Percentiles rank a stretch among this genome's conserved stretches.
These are phyloP conservation scores for Triticum aestivum DNA, from an alignment of 176 grass and related monocot genomes.

Conservation along the genomic window IWGSC_CS_RefSeq_v2.1 NC_057794.1:419847145-419847644, in stretches of 20 bases:
- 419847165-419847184: conserved; percentile 95
- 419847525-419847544: conserved; percentile 98
- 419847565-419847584: conserved; percentile 99
- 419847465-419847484: neutral
- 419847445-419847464: neutral
- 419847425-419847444: conserved; percentile 73
- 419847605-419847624: conserved; percentile 79
- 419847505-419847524: conserved; percentile 42
- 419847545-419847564: conserved; percentile 95
- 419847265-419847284: conserved; percentile 86
- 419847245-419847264: conserved; percentile 92
- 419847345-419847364: conserved; percentile 74
- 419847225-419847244: conserved; percentile 78
- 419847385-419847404: conserved; percentile 95
- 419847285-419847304: conserved; percentile 10
- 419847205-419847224: conserved; percentile 96
- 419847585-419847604: conserved; percentile 80
- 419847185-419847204: conserved; percentile 47
- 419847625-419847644: conserved; percentile 70
- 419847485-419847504: conserved; percentile 7
- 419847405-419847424: conserved; percentile 70
- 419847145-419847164: conserved; percentile 45
- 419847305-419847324: neutral
- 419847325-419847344: conserved; percentile 3
- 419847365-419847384: conserved; percentile 79